These are phyloP conservation scores for Rubia yunnanensis DNA, from an alignment of 257 asterid genomes.

Conservation along the genomic window DNA sequence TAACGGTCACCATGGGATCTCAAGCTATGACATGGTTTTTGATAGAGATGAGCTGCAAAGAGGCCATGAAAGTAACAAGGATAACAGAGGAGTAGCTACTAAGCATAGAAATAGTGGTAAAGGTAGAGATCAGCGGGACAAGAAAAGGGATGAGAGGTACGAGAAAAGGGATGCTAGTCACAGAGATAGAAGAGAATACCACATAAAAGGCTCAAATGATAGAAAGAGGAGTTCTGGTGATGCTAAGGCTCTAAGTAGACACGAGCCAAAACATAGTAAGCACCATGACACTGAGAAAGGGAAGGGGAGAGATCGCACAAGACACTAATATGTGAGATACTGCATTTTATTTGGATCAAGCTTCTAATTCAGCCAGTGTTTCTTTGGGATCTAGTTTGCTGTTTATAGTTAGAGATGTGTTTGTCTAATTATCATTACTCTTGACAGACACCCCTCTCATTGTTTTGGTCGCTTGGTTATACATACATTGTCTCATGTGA, in stretches of 20 bases:
- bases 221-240: slow-evolving; percentile 18
- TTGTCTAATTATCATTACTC: too few relatives aligned
- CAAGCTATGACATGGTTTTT: slow-evolving; percentile 95
- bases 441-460: not conserved
- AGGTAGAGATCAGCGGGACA: slow-evolving; percentile 25
- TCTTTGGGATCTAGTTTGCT: too few relatives aligned
- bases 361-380: not conserved
- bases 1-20: slow-evolving; percentile 66
- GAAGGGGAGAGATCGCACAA: slow-evolving; percentile 39
- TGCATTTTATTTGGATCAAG: not conserved
- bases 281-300: slow-evolving; percentile 7
- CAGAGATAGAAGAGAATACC: slow-evolving; percentile 25
- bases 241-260: slow-evolving; percentile 14
- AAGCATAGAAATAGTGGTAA: slow-evolving; percentile 23
- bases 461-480: not conserved
- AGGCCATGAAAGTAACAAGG: slow-evolving; percentile 31
- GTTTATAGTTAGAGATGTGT: too few relatives aligned
- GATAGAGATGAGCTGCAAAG: slow-evolving; percentile 62
- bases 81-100: slow-evolving; percentile 25
- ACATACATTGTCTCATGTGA: too few relatives aligned
- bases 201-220: not conserved
- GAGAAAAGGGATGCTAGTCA: slow-evolving; percentile 15
- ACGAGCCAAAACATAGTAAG: slow-evolving; percentile 6
- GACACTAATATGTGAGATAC: slow-evolving; percentile 22
- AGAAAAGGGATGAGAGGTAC: slow-evolving; percentile 25